These are phyloP conservation scores for Westerdykella sp. DNA, from an alignment of 2,329 filamentous ascomycete genomes.

Conservation along the genomic window DNA sequence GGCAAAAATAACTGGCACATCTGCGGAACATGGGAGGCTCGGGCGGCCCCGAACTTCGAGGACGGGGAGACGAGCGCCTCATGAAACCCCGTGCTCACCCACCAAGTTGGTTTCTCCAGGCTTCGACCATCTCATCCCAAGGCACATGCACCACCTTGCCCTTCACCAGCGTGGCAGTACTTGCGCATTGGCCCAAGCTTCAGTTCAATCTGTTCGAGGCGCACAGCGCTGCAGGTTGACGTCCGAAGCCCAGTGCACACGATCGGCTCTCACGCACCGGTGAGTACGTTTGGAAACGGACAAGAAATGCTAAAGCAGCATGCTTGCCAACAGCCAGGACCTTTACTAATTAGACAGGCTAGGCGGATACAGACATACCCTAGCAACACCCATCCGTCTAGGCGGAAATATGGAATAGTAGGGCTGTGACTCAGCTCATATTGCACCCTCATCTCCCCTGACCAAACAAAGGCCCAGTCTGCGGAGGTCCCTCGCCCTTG, in stretches of 20 bases:
- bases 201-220: constrained; percentile 11
- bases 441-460: constrained; percentile 21
- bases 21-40: constrained; percentile 3
- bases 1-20: constrained; percentile 24
- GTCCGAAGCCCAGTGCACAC: constrained; percentile 8
- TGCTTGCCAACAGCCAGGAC: neutral
- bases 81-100: constrained; percentile 10
- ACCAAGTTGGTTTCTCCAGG: neutral
- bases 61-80: constrained; percentile 6
- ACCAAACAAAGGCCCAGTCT: constrained; percentile 13
- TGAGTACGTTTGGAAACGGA: constrained; percentile 9
- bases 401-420: constrained; percentile 12
- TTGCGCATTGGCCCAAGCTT: neutral
- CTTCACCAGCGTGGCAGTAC: neutral
- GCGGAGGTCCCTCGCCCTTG: constrained; percentile 17
- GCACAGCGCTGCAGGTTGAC: constrained; percentile 14
- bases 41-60: neutral
- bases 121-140: neutral
- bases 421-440: constrained; percentile 29
- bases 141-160: neutral
- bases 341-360: neutral
- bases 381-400: constrained; percentile 10
- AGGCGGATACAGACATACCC: constrained; percentile 2
- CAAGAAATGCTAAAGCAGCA: neutral
- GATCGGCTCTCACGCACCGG: constrained; percentile 21